Conservation (phyloP, 2,329 filamentous ascomycete species). For the Colletotrichum sp. region DNA sequence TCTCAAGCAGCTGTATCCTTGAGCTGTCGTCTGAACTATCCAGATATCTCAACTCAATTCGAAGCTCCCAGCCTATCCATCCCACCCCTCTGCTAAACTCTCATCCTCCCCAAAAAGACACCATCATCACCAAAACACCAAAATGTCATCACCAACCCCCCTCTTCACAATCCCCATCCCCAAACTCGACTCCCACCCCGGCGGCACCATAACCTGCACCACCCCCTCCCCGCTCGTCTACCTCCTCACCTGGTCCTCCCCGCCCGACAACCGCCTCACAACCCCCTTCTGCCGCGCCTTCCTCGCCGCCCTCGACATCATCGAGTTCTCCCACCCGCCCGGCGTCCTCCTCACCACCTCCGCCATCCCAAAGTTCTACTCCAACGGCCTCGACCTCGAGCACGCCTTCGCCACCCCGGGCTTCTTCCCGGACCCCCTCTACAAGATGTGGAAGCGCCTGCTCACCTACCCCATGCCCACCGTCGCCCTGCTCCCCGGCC, state of each 20-base stretch:
- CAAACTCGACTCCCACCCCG: slow-evolving; percentile 46
- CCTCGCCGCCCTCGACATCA: slow-evolving; percentile 74
- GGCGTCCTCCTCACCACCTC: slow-evolving; percentile 80
- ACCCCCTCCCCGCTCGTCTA: slow-evolving; percentile 68
- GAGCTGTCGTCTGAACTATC: background rate
- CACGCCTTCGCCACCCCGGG: slow-evolving; percentile 64
- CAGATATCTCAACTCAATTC: background rate
- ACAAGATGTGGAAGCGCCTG: slow-evolving; percentile 68
- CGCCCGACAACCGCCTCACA: slow-evolving; percentile 79
- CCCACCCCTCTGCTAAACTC: background rate
- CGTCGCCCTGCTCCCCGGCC: slow-evolving; percentile 78
- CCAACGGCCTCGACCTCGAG: slow-evolving; percentile 80
- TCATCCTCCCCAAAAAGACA: background rate
- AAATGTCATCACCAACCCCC: slow-evolving; percentile 33
- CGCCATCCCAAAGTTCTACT: slow-evolving; percentile 79
- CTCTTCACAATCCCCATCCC: slow-evolving; percentile 67
- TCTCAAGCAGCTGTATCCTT: background rate
- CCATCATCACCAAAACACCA: background rate
- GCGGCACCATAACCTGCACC: slow-evolving; percentile 68
- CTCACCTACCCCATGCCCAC: slow-evolving; percentile 79
- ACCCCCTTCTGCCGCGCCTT: slow-evolving; percentile 71
- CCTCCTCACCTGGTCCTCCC: slow-evolving; percentile 73
- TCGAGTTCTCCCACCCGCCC: slow-evolving; percentile 67
- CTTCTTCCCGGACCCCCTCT: slow-evolving; percentile 68
- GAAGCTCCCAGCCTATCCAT: background rate